These are phyloP conservation scores for Tylopilus sp. DNA, from an alignment of 768 basidiomycete species.

Conservation along the genomic window DNA sequence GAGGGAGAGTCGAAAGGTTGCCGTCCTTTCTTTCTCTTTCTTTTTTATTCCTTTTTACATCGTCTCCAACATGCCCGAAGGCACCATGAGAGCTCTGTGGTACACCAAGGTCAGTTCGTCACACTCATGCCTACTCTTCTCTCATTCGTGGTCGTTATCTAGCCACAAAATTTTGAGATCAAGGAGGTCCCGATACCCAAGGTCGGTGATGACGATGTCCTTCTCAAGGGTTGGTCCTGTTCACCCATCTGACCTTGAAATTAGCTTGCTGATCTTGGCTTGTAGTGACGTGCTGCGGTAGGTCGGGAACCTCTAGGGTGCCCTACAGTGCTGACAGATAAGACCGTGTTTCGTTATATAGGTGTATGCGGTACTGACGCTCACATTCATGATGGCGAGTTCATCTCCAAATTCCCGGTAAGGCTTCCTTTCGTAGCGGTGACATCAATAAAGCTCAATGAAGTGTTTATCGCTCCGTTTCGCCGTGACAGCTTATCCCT, in stretches of 20 bases:
- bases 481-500: conserved; percentile 54
- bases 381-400: conserved; percentile 65
- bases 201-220: conserved; percentile 64
- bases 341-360: conserved; percentile 8
- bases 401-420: conserved; percentile 59
- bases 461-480: too few relatives aligned
- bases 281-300: conserved; percentile 44
- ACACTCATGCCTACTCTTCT: background rate
- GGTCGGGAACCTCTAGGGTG: conserved; percentile 7
- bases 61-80: conserved; percentile 44
- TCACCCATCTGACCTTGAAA: background rate
- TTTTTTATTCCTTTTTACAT: background rate
- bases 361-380: conserved; percentile 62
- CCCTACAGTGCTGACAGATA: background rate
- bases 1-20: conserved; percentile 1
- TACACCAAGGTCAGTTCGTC: conserved; percentile 53
- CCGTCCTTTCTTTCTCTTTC: conserved; percentile 4
- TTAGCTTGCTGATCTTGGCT: conserved; percentile 1
- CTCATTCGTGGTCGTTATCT: conserved; percentile 15
- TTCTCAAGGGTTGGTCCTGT: conserved; percentile 57
- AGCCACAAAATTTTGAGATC: conserved; percentile 68
- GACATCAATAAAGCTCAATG: conserved; percentile 16
- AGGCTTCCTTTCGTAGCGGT: conserved; percentile 14
- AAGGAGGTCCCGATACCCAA: conserved; percentile 65
- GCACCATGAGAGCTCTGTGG: conserved; percentile 73